These are phyloP conservation scores for Usnea hakonensis DNA, from an alignment of 495 filamentous ascomycete genomes.

Conservation along the genomic window DNA sequence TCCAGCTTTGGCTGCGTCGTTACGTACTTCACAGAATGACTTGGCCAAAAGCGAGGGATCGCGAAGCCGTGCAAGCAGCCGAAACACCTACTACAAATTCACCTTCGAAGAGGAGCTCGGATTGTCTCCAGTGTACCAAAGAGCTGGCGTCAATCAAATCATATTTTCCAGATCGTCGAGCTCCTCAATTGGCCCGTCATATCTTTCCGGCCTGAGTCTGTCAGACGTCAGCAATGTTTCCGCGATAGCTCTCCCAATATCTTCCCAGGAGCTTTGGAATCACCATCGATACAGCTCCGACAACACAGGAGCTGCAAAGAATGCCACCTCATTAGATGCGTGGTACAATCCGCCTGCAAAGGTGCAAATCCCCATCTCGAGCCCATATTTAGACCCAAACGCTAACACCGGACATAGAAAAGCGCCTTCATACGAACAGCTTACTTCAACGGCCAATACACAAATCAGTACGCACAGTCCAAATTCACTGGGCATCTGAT, in stretches of 20 bases:
- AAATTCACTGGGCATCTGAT: conserved; percentile 22
- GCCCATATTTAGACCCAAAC: not conserved
- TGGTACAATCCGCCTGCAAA: conserved; percentile 22
- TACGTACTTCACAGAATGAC: not conserved
- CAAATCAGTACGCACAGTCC: conserved; percentile 23
- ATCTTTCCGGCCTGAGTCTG: conserved; percentile 21
- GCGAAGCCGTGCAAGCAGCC: conserved; percentile 10
- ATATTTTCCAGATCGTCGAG: conserved; percentile 12
- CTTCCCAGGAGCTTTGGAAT: conserved; percentile 20
- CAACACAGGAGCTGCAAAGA: not conserved
- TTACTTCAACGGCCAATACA: conserved; percentile 24
- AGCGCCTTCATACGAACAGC: conserved; percentile 23
- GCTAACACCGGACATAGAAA: conserved; percentile 12
- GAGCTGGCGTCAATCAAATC: conserved; percentile 12
- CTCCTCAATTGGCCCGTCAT: conserved; percentile 18
- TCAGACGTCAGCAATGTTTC: conserved; percentile 20
- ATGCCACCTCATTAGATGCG: conserved; percentile 11
- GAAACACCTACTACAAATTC: not conserved
- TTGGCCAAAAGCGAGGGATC: conserved; percentile 5
- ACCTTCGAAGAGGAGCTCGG: conserved; percentile 20
- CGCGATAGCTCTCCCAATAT: conserved; percentile 21
- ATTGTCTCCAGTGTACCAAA: conserved; percentile 18
- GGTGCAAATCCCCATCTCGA: not conserved
- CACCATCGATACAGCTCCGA: conserved; percentile 16
- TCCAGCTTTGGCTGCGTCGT: conserved; percentile 9